A percentile compares a stretch with the other conserved stretches of the same genome.
Conservation (phyloP, 306 rosid species). For the Citrullus colocynthis region DNA sequence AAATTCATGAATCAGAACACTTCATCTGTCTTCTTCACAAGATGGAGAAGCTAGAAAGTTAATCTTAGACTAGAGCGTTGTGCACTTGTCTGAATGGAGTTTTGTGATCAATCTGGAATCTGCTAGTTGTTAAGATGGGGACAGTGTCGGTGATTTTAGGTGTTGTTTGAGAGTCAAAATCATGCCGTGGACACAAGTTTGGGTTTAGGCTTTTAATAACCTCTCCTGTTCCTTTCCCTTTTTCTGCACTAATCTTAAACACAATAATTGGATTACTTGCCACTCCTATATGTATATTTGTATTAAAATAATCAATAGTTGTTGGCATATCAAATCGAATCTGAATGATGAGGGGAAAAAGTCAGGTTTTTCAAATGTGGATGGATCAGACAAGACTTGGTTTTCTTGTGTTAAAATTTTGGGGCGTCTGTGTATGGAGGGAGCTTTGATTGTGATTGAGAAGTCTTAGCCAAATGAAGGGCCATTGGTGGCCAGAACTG, state of each 20-base stretch:
- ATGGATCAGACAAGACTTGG: constrained; percentile 7
- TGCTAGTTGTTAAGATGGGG: neutral
- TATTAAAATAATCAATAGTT: constrained; percentile 4
- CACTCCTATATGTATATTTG: neutral
- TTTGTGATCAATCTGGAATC: neutral
- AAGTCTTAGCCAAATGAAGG: neutral
- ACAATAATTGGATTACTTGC: constrained; percentile 4
- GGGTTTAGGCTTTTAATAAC: constrained; percentile 5
- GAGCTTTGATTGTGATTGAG: neutral
- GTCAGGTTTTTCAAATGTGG: neutral
- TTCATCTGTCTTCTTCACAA: neutral
- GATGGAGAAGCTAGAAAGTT: neutral
- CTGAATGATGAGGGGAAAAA: neutral
- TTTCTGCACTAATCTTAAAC: constrained; percentile 1
- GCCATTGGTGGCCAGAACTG: neutral
- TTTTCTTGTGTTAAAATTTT: neutral
- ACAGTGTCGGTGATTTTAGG: constrained; percentile 4
- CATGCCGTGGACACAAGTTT: constrained; percentile 1
- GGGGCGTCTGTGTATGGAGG: constrained; percentile 1
- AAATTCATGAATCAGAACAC: neutral
- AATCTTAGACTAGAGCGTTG: neutral
- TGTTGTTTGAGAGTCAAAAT: neutral
- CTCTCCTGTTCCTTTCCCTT: constrained; percentile 5
- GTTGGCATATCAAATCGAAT: constrained; percentile 14
- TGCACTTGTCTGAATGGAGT: neutral